Conservation (phyloP, 768 basidiomycete species). For the Serendipita sp. region DNA sequence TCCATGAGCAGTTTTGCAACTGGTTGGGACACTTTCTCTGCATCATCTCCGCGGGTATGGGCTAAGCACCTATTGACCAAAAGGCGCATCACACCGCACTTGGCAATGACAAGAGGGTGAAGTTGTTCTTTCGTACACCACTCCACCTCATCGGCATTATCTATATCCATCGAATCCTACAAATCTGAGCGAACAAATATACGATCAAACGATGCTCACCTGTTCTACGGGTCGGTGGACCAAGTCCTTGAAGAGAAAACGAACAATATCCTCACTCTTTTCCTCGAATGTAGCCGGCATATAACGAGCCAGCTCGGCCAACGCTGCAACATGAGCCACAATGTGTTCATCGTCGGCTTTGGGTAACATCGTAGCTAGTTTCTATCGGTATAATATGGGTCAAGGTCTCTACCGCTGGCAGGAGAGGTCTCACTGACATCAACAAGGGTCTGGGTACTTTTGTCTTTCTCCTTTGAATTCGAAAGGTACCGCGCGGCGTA, state of each 20-base stretch:
- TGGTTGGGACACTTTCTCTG: slow-evolving; percentile 53
- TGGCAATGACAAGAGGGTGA: slow-evolving; percentile 46
- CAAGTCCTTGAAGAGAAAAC: slow-evolving; percentile 53
- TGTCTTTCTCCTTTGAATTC: slow-evolving; percentile 35
- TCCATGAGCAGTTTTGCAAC: slow-evolving; percentile 61
- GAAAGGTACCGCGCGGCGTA: slow-evolving; percentile 68
- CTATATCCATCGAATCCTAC: slow-evolving; percentile 41
- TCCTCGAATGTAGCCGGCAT: slow-evolving; percentile 62
- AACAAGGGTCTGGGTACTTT: slow-evolving; percentile 38
- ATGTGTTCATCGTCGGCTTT: slow-evolving; percentile 34
- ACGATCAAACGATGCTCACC: not conserved
- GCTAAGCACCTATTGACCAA: slow-evolving; percentile 67
- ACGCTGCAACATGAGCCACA: slow-evolving; percentile 50
- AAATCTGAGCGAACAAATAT: not conserved
- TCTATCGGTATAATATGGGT: slow-evolving; percentile 24
- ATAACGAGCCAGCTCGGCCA: slow-evolving; percentile 57
- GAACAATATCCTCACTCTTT: slow-evolving; percentile 57
- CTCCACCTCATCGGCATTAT: slow-evolving; percentile 49
- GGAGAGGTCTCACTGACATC: slow-evolving; percentile 32
- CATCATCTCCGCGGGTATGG: slow-evolving; percentile 39
- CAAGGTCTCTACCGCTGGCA: not conserved
- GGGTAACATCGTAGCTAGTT: slow-evolving; percentile 37
- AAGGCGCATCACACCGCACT: slow-evolving; percentile 63
- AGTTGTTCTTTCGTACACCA: slow-evolving; percentile 18
- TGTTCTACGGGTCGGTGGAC: slow-evolving; percentile 26